These are phyloP conservation scores for Gnaphalium uliginosum DNA, from an alignment of 129 eudicot genomes.

Conservation along the genomic window DNA sequence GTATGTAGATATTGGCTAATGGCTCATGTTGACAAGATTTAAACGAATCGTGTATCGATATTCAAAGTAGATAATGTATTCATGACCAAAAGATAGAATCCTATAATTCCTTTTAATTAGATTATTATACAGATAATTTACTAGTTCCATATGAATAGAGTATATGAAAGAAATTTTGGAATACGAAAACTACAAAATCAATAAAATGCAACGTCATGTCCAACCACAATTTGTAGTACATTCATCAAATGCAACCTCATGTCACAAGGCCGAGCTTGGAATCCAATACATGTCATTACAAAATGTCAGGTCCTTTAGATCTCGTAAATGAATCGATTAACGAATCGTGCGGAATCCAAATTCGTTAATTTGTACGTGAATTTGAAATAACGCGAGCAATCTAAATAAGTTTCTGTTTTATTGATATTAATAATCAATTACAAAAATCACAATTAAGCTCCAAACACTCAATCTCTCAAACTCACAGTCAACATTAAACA, in stretches of 20 bases:
- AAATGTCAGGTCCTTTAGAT: no score
- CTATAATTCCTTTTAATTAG: not conserved
- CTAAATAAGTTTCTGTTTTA: no score
- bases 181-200: no score
- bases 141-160: not conserved
- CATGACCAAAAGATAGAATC: not conserved
- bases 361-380: no score
- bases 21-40: not conserved
- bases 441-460: no score
- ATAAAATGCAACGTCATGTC: not conserved
- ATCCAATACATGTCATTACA: conserved; percentile 81
- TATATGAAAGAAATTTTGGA: not conserved
- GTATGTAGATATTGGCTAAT: not conserved
- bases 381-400: no score
- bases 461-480: no score
- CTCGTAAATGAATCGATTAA: no score
- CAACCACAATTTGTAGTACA: conserved; percentile 49
- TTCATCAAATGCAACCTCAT: conserved; percentile 96
- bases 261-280: conserved; percentile 89
- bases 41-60: not conserved
- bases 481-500: no score
- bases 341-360: no score
- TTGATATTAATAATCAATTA: no score
- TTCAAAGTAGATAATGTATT: not conserved
- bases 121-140: not conserved